phyloP scores from a whole-genome alignment of 208 protist genomes.

The Acanthamoeba culbertsoni region DNA sequence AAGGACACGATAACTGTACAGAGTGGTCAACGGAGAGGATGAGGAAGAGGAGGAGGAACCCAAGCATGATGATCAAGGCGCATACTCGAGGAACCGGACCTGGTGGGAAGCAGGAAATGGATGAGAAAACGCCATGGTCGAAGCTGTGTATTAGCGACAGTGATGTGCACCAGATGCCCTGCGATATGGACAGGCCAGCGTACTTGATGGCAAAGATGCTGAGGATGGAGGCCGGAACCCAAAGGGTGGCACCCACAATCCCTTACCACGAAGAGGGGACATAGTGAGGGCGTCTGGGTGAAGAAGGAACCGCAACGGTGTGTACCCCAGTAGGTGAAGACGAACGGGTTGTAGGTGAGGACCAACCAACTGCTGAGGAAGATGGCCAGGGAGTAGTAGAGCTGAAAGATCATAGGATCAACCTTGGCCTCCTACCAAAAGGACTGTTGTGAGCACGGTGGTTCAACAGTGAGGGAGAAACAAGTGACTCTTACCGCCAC shows the following conservation, averaged over 20 bases:
- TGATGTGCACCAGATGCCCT: conserved; percentile 12
- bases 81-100: conserved; percentile 8
- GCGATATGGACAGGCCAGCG: not conserved
- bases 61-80: not conserved
- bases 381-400: conserved; percentile 56
- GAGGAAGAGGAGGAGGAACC: not conserved
- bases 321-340: conserved; percentile 59
- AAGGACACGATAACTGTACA: not conserved
- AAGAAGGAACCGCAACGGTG: no score
- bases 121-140: not conserved
- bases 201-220: conserved; percentile 60
- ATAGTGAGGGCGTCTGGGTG: not conserved
- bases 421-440: conserved; percentile 40
- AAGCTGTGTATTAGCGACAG: not conserved
- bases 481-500: not conserved
- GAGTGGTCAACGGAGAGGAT: not conserved
- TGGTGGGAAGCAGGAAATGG: not conserved
- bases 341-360: conserved; percentile 41
- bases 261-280: not conserved
- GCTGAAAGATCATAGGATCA: conserved; percentile 49
- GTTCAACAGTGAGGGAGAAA: not conserved
- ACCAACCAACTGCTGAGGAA: conserved; percentile 59
- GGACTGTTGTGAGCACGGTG: not conserved
- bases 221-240: conserved; percentile 50
- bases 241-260: conserved; percentile 10